phyloP scores from a whole-genome alignment of 345 rosid species.

The Gossypium thurberi region DNA sequence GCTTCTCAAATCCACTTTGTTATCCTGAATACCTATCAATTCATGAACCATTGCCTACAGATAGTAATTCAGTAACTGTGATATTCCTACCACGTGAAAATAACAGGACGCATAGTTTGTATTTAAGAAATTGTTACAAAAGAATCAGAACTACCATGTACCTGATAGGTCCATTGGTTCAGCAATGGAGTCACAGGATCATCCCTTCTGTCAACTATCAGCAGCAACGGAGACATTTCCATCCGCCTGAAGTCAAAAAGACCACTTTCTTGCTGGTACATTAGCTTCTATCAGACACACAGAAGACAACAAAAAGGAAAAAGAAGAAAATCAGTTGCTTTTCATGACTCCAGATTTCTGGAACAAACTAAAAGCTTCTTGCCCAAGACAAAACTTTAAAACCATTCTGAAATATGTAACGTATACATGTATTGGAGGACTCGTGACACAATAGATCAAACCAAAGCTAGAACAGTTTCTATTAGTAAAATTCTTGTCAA shows the following conservation, averaged over 20 bases:
- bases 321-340: constrained; percentile 1
- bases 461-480: constrained; percentile 1
- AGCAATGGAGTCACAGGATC: constrained; percentile 92
- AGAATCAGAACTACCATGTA: constrained; percentile 23
- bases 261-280: constrained; percentile 98
- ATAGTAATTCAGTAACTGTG: constrained; percentile 19
- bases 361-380: constrained; percentile 7
- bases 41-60: constrained; percentile 96
- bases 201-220: constrained; percentile 89
- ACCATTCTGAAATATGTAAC: not conserved
- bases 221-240: constrained; percentile 81
- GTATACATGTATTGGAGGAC: not conserved
- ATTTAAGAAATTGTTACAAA: constrained; percentile 1
- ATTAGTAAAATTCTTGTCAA: not conserved
- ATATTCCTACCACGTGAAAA: constrained; percentile 11
- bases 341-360: not conserved
- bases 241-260: constrained; percentile 90
- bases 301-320: not conserved
- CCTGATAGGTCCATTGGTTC: constrained; percentile 99
- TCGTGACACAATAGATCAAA: not conserved
- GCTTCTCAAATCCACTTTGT: constrained; percentile 82
- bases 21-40: constrained; percentile 82
- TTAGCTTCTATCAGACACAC: constrained; percentile 60
- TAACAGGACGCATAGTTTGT: constrained; percentile 15
- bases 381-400: not conserved